Percentiles rank a stretch among this genome's conserved stretches.
phyloP scores from a whole-genome alignment of 805 yeast genomes.

The Barnettozyma wickerhamii region DNA sequence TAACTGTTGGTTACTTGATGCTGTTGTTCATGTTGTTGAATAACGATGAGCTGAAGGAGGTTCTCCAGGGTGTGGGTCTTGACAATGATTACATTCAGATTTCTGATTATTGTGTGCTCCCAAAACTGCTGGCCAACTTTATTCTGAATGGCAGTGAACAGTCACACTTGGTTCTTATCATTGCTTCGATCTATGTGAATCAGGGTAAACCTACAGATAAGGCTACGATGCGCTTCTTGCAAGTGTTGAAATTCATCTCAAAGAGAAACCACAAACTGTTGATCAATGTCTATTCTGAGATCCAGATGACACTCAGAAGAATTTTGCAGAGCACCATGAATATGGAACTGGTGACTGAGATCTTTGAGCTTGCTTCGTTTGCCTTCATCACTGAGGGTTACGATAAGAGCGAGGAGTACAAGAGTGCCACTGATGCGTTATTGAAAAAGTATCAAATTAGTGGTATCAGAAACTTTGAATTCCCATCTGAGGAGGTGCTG shows the following conservation, averaged over 20 bases:
- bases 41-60: slow-evolving; percentile 32
- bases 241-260: slow-evolving; percentile 28
- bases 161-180: slow-evolving; percentile 31
- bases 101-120: slow-evolving; percentile 33
- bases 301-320: slow-evolving; percentile 29
- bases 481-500: background rate
- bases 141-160: slow-evolving; percentile 26
- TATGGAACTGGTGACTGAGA: slow-evolving; percentile 26
- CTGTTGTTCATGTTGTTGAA: slow-evolving; percentile 33
- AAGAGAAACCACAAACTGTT: slow-evolving; percentile 29
- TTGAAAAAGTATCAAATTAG: slow-evolving; percentile 8
- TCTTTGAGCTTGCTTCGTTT: slow-evolving; percentile 29
- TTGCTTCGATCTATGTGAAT: slow-evolving; percentile 30
- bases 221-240: slow-evolving; percentile 30
- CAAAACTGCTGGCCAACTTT: slow-evolving; percentile 32
- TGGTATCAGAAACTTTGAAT: slow-evolving; percentile 12
- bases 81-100: slow-evolving; percentile 30
- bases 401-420: slow-evolving; percentile 6
- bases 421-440: slow-evolving; percentile 5
- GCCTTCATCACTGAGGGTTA: slow-evolving; percentile 26
- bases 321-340: slow-evolving; percentile 12
- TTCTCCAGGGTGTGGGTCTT: slow-evolving; percentile 32
- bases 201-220: slow-evolving; percentile 32
- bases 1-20: slow-evolving; percentile 26
- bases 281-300: slow-evolving; percentile 28